Evolutionary conservation across 2,329 filamentous ascomycete genomes (phyloP).

Genomic region (Truncatella angustata): DNA sequence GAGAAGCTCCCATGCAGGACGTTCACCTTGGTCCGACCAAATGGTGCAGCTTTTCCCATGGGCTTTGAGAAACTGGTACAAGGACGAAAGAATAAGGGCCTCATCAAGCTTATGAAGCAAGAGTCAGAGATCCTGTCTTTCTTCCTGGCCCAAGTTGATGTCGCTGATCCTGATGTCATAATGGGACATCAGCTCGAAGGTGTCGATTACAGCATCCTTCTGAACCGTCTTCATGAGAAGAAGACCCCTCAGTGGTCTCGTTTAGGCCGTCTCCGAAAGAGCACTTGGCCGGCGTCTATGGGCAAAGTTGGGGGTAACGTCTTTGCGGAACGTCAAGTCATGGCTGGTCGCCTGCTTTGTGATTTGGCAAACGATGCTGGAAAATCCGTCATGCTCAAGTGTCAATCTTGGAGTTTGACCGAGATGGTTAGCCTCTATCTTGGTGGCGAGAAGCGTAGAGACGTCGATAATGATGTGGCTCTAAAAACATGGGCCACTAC

Average conservation of each 20-base stretch:
- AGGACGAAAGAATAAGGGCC: conserved; percentile 65
- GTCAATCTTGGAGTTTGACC: conserved; percentile 95
- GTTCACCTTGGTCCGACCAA: conserved; percentile 87
- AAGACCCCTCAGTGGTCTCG: conserved; percentile 95
- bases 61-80: conserved; percentile 79
- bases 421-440: conserved; percentile 97
- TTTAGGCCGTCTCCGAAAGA: conserved; percentile 80
- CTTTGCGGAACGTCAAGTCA: conserved; percentile 87
- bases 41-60: conserved; percentile 72
- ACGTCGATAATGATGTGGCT: conserved; percentile 85
- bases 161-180: conserved; percentile 88
- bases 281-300: conserved; percentile 83
- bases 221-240: conserved; percentile 83
- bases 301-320: conserved; percentile 85
- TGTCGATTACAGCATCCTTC: conserved; percentile 87
- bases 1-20: conserved; percentile 87
- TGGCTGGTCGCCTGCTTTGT: conserved; percentile 85
- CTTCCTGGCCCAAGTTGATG: conserved; percentile 84
- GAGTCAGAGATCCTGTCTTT: conserved; percentile 84
- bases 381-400: conserved; percentile 95
- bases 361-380: conserved; percentile 95
- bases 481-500: conserved; percentile 83
- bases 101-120: conserved; percentile 77
- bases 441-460: conserved; percentile 66
- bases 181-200: conserved; percentile 96